These are phyloP conservation scores for Phycomyces blakesleeanus DNA, from an alignment of 192 early-diverging fungal species.

Conservation along the genomic window DNA sequence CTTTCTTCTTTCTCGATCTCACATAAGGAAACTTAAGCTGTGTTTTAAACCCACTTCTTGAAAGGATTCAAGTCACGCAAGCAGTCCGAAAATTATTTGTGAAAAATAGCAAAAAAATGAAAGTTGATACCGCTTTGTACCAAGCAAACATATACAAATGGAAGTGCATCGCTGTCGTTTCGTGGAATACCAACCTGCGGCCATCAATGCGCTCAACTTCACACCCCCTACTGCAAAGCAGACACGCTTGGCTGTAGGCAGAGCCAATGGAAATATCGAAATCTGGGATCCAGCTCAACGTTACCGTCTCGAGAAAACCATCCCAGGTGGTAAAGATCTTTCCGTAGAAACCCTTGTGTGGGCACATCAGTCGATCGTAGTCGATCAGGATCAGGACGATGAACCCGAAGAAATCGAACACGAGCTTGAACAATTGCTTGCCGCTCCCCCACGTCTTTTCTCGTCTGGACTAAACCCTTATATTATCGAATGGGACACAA, in stretches of 20 bases:
- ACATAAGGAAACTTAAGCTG: not conserved
- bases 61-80: not conserved
- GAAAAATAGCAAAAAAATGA: slow-evolving; percentile 2
- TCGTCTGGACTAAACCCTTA: slow-evolving; percentile 81
- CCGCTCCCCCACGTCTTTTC: slow-evolving; percentile 71
- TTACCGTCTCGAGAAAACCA: slow-evolving; percentile 80
- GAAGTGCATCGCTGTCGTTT: slow-evolving; percentile 84
- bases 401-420: slow-evolving; percentile 57
- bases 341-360: slow-evolving; percentile 81
- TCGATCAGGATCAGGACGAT: slow-evolving; percentile 65
- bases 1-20: no score
- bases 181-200: slow-evolving; percentile 79
- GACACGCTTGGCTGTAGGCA: slow-evolving; percentile 71
- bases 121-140: not conserved
- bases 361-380: slow-evolving; percentile 70
- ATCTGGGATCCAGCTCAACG: slow-evolving; percentile 75
- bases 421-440: slow-evolving; percentile 44
- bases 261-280: slow-evolving; percentile 93
- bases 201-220: slow-evolving; percentile 80
- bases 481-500: slow-evolving; percentile 86
- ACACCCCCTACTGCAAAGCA: slow-evolving; percentile 55
- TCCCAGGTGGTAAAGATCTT: slow-evolving; percentile 71
- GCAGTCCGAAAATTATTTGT: slow-evolving; percentile 4
- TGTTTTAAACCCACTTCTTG: not conserved
- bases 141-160: slow-evolving; percentile 37